A percentile compares a stretch with the other conserved stretches of the same genome.
phyloP scores from a whole-genome alignment of 2,329 filamentous ascomycete species.

The Colletotrichum tropicale region DNA sequence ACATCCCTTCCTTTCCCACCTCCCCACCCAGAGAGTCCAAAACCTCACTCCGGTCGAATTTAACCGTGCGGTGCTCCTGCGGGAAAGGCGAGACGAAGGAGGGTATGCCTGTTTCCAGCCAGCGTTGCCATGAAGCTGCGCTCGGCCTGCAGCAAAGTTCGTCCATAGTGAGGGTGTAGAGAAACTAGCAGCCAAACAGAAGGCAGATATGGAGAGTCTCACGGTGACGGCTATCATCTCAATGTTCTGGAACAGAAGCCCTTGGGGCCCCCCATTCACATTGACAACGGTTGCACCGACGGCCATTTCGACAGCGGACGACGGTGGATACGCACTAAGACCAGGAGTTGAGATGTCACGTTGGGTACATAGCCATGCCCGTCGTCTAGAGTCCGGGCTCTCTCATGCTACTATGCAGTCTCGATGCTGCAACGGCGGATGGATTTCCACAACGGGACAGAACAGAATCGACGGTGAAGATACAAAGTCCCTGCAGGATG shows the following conservation, averaged over 20 bases:
- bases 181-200: background rate
- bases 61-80: background rate
- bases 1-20: background rate
- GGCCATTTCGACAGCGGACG: background rate
- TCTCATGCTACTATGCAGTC: background rate
- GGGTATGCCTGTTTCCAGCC: background rate
- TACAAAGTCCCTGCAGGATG: constrained; percentile 5
- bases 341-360: constrained; percentile 13
- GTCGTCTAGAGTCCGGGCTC: background rate
- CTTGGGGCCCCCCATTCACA: background rate
- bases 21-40: background rate
- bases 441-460: background rate
- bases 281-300: background rate
- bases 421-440: background rate
- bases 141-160: constrained; percentile 7
- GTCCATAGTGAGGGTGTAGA: background rate
- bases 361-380: background rate
- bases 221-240: constrained; percentile 15
- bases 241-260: constrained; percentile 10
- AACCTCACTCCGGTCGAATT: background rate
- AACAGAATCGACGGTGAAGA: background rate
- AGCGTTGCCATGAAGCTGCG: background rate
- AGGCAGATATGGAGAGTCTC: background rate
- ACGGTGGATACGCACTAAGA: background rate
- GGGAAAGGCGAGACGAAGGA: background rate